Evolutionary conservation across 169 alveolate genomes (phyloP).

Genomic region (Eimeria maxima): DNA sequence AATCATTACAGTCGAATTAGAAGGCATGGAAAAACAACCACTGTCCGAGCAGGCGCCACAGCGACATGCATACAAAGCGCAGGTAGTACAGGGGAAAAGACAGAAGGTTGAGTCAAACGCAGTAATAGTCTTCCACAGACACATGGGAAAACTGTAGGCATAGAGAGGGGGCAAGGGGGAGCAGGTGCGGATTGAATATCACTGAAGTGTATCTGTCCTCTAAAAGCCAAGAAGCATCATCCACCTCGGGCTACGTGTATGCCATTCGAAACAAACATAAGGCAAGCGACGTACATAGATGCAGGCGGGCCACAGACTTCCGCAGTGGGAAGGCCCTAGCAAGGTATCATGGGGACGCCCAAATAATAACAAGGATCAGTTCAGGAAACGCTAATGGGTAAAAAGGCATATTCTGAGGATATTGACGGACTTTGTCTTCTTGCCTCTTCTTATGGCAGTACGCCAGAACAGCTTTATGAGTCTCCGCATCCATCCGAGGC

Average conservation of each 20-base stretch:
- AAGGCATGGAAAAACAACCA: background rate
- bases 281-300: background rate
- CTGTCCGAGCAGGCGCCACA: background rate
- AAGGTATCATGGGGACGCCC: background rate
- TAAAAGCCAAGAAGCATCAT: background rate
- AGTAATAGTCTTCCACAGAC: background rate
- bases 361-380: background rate
- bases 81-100: background rate
- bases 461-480: constrained; percentile 97
- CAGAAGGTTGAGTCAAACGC: background rate
- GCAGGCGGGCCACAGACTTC: background rate
- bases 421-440: constrained; percentile 91
- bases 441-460: constrained; percentile 96
- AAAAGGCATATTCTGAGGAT: background rate
- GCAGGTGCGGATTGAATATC: background rate
- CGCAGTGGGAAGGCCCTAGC: background rate
- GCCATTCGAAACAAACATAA: background rate
- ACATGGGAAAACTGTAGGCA: background rate
- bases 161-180: background rate
- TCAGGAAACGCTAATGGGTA: background rate
- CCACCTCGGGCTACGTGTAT: background rate
- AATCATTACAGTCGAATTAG: background rate
- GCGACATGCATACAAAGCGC: background rate
- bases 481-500: constrained; percentile 96
- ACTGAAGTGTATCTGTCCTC: background rate